Conservation (phyloP, 495 filamentous ascomycete species). For the Neurospora tetraspora region DNA sequence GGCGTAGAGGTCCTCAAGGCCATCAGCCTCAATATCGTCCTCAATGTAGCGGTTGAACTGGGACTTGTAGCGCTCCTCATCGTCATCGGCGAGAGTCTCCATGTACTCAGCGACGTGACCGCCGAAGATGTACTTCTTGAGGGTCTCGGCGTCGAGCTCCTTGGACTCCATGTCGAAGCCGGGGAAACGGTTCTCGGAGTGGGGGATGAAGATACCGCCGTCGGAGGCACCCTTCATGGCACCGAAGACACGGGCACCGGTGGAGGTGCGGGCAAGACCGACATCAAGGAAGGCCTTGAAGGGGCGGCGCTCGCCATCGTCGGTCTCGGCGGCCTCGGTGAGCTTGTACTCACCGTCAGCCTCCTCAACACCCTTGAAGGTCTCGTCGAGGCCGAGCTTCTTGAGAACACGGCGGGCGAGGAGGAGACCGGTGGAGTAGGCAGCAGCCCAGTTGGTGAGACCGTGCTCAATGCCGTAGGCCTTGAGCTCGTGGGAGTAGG, state of each 20-base stretch:
- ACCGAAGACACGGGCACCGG: conserved; percentile 95
- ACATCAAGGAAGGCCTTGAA: conserved; percentile 99
- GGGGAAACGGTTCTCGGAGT: conserved; percentile 98
- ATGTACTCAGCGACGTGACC: conserved; percentile 99
- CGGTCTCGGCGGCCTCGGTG: conserved; percentile 80
- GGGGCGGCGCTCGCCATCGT: conserved; percentile 80
- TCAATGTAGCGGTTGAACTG: conserved; percentile 98
- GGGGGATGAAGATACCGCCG: conserved; percentile 91
- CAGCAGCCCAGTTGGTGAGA: conserved; percentile 98
- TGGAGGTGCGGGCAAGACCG: conserved; percentile 91
- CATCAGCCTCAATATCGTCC: conserved; percentile 90
- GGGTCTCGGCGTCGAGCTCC: conserved; percentile 90
- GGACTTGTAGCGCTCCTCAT: conserved; percentile 98
- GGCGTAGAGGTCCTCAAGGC: conserved; percentile 90
- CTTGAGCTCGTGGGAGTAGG: conserved; percentile 97
- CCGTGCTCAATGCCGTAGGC: conserved; percentile 95
- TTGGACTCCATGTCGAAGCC: conserved; percentile 94
- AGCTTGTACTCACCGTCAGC: conserved; percentile 86
- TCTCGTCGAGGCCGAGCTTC: conserved; percentile 89
- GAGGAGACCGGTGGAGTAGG: conserved; percentile 93
- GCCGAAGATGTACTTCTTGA: conserved; percentile 98
- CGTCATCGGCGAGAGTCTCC: conserved; percentile 98
- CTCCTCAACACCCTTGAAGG: conserved; percentile 91
- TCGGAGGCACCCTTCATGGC: conserved; percentile 99
- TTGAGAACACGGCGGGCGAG: conserved; percentile 90